Evolutionary conservation across 2,329 filamentous ascomycete genomes (phyloP).

Genomic region (Ophiostoma novo-ulmi): DNA sequence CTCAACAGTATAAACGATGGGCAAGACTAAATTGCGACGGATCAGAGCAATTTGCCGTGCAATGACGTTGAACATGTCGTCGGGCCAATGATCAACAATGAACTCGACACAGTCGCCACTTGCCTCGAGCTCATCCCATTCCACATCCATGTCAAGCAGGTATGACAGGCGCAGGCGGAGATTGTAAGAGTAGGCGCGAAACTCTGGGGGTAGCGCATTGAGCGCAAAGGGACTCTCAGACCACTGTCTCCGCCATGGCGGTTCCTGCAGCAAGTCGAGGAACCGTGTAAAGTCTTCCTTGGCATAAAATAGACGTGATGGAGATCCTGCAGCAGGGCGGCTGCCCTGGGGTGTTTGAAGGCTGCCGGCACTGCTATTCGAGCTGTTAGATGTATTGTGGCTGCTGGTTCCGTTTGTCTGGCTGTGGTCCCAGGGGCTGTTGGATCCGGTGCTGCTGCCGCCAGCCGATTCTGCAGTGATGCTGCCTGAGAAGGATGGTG

Average conservation of each 20-base stretch:
- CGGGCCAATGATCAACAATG: slow-evolving; percentile 53
- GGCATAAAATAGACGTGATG: slow-evolving; percentile 54
- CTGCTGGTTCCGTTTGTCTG: neutral
- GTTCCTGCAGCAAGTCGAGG: slow-evolving; percentile 53
- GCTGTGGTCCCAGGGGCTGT: slow-evolving; percentile 16
- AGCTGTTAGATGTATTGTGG: neutral
- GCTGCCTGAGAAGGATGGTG: slow-evolving; percentile 28
- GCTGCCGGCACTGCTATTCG: neutral
- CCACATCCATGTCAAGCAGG: slow-evolving; percentile 48
- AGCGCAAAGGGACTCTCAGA: slow-evolving; percentile 58
- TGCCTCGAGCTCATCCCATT: slow-evolving; percentile 51
- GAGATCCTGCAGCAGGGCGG: slow-evolving; percentile 33
- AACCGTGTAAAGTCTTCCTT: slow-evolving; percentile 58
- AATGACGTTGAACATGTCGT: slow-evolving; percentile 45
- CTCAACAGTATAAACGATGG: slow-evolving; percentile 55
- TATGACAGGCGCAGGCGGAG: slow-evolving; percentile 58
- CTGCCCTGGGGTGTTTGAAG: slow-evolving; percentile 15
- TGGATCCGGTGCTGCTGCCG: slow-evolving; percentile 25
- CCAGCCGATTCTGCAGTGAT: slow-evolving; percentile 11
- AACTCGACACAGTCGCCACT: slow-evolving; percentile 56
- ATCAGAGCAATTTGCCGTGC: slow-evolving; percentile 54
- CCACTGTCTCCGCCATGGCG: slow-evolving; percentile 47
- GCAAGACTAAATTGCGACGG: slow-evolving; percentile 50
- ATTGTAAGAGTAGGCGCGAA: slow-evolving; percentile 55
- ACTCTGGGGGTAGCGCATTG: slow-evolving; percentile 54